These are phyloP conservation scores for Xylaria sp. DNA, from an alignment of 2,329 filamentous ascomycete genomes.

Conservation along the genomic window DNA sequence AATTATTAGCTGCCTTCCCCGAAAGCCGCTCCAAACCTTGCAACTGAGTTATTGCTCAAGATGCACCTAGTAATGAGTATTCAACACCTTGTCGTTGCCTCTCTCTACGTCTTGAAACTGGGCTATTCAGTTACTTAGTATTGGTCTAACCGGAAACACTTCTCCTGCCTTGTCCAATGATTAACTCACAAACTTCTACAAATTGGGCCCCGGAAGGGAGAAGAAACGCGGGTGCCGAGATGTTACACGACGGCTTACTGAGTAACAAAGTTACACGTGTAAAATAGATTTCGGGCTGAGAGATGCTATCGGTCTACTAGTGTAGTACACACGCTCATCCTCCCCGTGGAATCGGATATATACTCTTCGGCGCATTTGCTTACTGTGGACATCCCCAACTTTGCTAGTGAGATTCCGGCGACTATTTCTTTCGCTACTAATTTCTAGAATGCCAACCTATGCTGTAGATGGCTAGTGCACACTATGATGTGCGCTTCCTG, in stretches of 20 bases:
- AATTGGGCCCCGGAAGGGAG: slow-evolving; percentile 11
- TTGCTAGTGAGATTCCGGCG: slow-evolving; percentile 26
- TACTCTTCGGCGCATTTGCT: slow-evolving; percentile 19
- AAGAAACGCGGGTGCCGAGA: slow-evolving; percentile 9
- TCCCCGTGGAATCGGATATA: not conserved
- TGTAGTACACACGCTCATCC: too few species aligned
- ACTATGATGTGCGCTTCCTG: not conserved
- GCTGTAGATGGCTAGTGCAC: slow-evolving; percentile 2
- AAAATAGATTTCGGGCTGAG: slow-evolving; percentile 7
- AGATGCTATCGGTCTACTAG: slow-evolving; percentile 1
- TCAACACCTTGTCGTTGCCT: not conserved
- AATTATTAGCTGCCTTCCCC: not conserved
- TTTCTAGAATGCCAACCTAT: slow-evolving; percentile 18
- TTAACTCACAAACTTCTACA: not conserved
- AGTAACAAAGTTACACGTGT: not conserved
- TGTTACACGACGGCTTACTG: not conserved
- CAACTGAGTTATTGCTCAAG: not conserved
- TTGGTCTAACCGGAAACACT: not conserved
- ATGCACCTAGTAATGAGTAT: not conserved
- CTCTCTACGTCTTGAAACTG: not conserved
- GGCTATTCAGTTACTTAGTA: not conserved
- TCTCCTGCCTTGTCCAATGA: not conserved
- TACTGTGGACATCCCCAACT: slow-evolving; percentile 31
- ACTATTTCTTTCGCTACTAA: slow-evolving; percentile 2
- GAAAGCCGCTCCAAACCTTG: not conserved